Conservation (phyloP, 164 flowering plant species). For the Nymphaea colorata region DNA sequence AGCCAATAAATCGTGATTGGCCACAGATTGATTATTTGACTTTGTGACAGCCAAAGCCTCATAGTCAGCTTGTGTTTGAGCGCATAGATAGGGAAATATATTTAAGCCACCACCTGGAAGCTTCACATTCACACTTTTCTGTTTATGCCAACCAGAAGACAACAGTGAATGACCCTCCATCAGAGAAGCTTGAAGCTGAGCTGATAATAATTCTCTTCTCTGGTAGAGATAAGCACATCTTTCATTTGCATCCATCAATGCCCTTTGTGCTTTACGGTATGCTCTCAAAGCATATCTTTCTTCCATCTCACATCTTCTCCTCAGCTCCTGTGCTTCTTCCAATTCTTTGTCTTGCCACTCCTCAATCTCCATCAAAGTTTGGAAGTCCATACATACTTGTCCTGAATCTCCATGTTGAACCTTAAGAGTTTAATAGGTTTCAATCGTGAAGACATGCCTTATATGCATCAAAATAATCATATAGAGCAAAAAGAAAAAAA, state of each 20-base stretch:
- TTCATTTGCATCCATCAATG: slow-evolving; percentile 62
- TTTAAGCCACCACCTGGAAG: slow-evolving; percentile 15
- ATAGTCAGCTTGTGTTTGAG: slow-evolving; percentile 17
- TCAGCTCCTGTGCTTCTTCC: slow-evolving; percentile 71
- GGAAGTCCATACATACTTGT: slow-evolving; percentile 17
- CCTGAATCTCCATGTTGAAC: slow-evolving; percentile 17
- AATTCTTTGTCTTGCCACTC: slow-evolving; percentile 66
- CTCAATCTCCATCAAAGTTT: slow-evolving; percentile 43
- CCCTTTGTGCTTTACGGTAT: slow-evolving; percentile 77
- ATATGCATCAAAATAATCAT: slow-evolving; percentile 3
- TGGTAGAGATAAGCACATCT: slow-evolving; percentile 55
- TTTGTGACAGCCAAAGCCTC: not conserved
- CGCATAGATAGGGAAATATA: slow-evolving; percentile 16
- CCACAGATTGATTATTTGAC: not conserved
- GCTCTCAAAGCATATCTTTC: slow-evolving; percentile 74
- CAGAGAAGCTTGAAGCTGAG: slow-evolving; percentile 29
- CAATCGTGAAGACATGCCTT: slow-evolving; percentile 20
- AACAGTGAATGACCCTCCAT: slow-evolving; percentile 10
- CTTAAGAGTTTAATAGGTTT: slow-evolving; percentile 17
- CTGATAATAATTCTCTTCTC: slow-evolving; percentile 46
- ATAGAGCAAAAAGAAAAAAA: not conserved
- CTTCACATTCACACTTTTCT: slow-evolving; percentile 10
- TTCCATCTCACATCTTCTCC: slow-evolving; percentile 66
- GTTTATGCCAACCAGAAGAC: slow-evolving; percentile 24
- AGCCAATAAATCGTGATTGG: not conserved